Base-by-base conservation (phyloP, 164 flowering plant genomes). In the Nymphaea thermarum region DNA sequence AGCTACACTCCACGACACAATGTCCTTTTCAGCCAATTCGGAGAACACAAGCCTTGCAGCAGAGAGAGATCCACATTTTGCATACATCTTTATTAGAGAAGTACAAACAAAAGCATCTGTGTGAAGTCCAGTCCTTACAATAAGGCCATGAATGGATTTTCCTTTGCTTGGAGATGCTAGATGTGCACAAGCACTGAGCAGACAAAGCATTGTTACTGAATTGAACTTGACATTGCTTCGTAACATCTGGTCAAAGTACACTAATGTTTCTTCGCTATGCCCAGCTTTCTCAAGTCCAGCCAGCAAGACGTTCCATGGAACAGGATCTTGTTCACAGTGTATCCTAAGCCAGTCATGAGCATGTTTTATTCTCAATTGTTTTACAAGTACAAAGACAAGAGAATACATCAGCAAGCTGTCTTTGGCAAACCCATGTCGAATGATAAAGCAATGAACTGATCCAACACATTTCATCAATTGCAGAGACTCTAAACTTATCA, bases 81-180 rank as follows among this genome's bases (percentile, higher is more conserved):
- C 60, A 18, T 66, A 66, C 68, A 45, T 45, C 53, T 66, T 53
- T 18, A 66, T 25, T n/a, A 66, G 68, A 66, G 60, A 66, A 66
- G 68, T 66, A 60, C 68, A 47, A 6, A 66, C 42, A 42, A 42
- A 12, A 8, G 43, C 42, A 64, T 64, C 43, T 14, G 44, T 4
- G 7, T 64, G 42, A 43, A 64, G 10, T 2, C 66, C 66, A 64
- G 16, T 5, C 16, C 36, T 64, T 17, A 64, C 6, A n/a, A 64
- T 64, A 42, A n/a, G 36, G 18, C 66, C 43, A 64, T 64, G 66
- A 43, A 42, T 42, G 44, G 66, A 36, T 41, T 64, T 43, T 41
- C 66, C 66, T 64, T 64, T 64, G 11, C 16, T 64, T 43, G 66
- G 16, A 64, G 44, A 7, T 64, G 66, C 44, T 6, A 64, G 44